Evolutionary conservation across 1,284 basidiomycete genomes (phyloP).

Genomic region (Papiliotrema laurentii): DNA sequence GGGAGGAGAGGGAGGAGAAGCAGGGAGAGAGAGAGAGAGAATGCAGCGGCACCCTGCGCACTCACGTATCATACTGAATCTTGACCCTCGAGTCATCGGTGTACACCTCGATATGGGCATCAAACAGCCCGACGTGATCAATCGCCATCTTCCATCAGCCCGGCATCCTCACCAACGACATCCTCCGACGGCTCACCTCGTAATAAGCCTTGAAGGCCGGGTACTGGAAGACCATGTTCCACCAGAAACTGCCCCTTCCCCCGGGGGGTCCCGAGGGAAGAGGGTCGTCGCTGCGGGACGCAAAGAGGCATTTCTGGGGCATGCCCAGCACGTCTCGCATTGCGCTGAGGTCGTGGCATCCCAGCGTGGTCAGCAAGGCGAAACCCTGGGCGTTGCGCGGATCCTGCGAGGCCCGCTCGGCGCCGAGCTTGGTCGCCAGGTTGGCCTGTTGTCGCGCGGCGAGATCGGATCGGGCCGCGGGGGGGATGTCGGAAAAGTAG

Average conservation of each 20-base stretch:
- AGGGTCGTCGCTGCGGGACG: conserved; percentile 21
- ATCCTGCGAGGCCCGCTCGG: conserved; percentile 8
- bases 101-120: conserved; percentile 50
- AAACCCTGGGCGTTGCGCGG: conserved; percentile 31
- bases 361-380: conserved; percentile 41
- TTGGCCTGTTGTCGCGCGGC: conserved; percentile 14
- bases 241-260: conserved; percentile 20
- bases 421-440: conserved; percentile 28
- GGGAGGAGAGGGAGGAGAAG: not conserved
- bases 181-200: conserved; percentile 27
- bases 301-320: conserved; percentile 36
- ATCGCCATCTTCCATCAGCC: conserved; percentile 38
- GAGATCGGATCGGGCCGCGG: conserved; percentile 17
- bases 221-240: conserved; percentile 24
- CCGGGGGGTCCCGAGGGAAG: no score
- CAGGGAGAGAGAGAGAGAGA: not conserved
- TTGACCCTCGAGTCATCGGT: conserved; percentile 46
- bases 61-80: conserved; percentile 48
- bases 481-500: conserved; percentile 37
- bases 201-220: conserved; percentile 38
- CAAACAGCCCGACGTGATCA: conserved; percentile 48
- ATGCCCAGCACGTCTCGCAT: conserved; percentile 49
- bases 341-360: conserved; percentile 46
- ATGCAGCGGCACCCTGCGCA: not conserved
- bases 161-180: conserved; percentile 2